Base-by-base conservation (phyloP, 352 stramenopile genomes). In the Halophytophthora polymorphica region DNA sequence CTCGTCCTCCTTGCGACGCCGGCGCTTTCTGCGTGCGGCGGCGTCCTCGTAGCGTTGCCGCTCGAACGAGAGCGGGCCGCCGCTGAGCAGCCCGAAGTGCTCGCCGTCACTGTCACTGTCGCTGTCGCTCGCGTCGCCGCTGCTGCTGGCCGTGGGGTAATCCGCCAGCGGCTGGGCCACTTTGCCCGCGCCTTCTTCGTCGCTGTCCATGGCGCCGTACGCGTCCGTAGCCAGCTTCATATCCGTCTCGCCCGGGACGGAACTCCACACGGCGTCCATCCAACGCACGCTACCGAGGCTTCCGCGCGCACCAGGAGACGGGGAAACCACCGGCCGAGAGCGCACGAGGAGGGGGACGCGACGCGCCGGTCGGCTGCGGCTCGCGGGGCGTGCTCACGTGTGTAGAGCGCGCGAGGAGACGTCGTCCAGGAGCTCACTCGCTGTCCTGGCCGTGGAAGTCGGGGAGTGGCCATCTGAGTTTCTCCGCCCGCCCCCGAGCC, bases 1-100 rank as follows among this genome's bases (percentile, higher is more conserved):
- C 33, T 77, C 64, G 18, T 77, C 67, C 2, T 77, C 67, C 53
- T 77, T 77, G 23, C 64, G 67, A 1, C 67, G 60, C 2, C 63
- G 56, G 36, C 63, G 56, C 41, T 71, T 73, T 38, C 64, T 35
- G 6, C 63, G 61, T 8, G 56, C 44, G 3, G 63, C 59, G 0
- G 45, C 48, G 18, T 49, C 43, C 15, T 71, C 61, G 23, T 60
- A 60, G n/a, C 62, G 57, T 10, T 62, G 44, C 19, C 28, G 51
- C 25, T 48, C 47, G 14, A 31, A 53, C 5, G 53, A 56, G n/a
- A 48, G 43, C 17, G 61, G 45, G 2, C 71, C 42, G 10, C 58
- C 53, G 29, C 58, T 53, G 19, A 63, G 18, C 23, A 69, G 59
- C 18, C 59, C 52, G 45, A 64, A 50, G 34, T 10, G 33, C 14